A percentile compares a stretch with the other conserved stretches of the same genome.
Evolutionary conservation across 2,329 filamentous ascomycete species (phyloP).

Genomic region (Fusarium lyarnte): DNA sequence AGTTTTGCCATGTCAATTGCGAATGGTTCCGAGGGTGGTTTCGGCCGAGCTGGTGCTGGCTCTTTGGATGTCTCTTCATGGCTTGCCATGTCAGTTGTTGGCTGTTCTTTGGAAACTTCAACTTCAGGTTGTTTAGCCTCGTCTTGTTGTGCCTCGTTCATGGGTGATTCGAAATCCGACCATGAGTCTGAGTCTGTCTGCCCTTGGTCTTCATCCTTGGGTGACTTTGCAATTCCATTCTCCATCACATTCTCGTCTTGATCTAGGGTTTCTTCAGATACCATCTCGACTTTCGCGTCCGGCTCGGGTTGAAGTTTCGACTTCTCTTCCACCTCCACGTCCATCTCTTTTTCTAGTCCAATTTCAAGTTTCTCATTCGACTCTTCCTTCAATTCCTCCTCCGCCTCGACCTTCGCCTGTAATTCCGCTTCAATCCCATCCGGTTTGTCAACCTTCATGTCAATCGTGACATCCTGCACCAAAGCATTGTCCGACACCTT

Average conservation of each 20-base stretch:
- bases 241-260: neutral
- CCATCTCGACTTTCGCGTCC: neutral
- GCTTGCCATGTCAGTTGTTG: neutral
- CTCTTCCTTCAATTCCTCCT: neutral
- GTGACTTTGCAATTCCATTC: neutral
- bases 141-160: slow-evolving; percentile 4
- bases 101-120: neutral
- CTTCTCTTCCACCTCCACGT: neutral
- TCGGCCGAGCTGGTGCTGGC: neutral
- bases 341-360: neutral
- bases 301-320: neutral
- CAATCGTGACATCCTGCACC: slow-evolving; percentile 2
- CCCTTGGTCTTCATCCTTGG: neutral
- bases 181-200: slow-evolving; percentile 26
- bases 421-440: neutral
- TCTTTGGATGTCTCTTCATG: neutral
- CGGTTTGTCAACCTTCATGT: neutral
- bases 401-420: neutral
- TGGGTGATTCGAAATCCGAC: slow-evolving; percentile 33
- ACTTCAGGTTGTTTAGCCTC: neutral
- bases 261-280: neutral
- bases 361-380: neutral
- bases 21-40: slow-evolving; percentile 31
- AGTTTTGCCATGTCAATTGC: slow-evolving; percentile 49
- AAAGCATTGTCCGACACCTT: slow-evolving; percentile 11